Percentiles rank a stretch among this genome's conserved stretches.
Conservation (phyloP, 1,284 basidiomycete species). For the Rhodotorula sp. region DNA sequence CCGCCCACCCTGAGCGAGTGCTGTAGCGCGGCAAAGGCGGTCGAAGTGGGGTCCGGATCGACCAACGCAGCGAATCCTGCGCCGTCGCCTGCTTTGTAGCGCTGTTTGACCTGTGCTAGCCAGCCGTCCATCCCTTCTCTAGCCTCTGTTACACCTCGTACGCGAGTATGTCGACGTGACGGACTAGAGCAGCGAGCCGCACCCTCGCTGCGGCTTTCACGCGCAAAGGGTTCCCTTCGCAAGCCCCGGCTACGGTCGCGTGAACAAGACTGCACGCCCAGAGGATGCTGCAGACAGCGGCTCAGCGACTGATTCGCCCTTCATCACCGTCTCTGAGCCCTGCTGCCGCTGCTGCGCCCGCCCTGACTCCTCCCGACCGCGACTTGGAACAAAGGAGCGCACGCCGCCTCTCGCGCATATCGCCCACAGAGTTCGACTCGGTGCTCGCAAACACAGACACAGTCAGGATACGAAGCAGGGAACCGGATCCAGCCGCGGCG, state of each 20-base stretch:
- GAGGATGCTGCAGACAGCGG: slow-evolving; percentile 2
- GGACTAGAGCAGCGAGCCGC: background rate
- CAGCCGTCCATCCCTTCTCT: slow-evolving; percentile 11
- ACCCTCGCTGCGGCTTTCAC: background rate
- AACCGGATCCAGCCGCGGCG: background rate
- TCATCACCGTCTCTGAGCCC: background rate
- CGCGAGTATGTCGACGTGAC: no score
- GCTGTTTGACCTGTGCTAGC: background rate
- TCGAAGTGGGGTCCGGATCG: slow-evolving; percentile 7
- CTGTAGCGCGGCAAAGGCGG: slow-evolving; percentile 1
- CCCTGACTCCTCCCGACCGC: background rate
- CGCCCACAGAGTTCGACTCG: slow-evolving; percentile 33
- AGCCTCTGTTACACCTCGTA: background rate
- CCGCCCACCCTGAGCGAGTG: slow-evolving; percentile 15
- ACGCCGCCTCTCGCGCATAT: slow-evolving; percentile 29
- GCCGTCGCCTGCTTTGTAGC: slow-evolving; percentile 1
- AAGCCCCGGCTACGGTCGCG: background rate
- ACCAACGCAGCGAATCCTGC: slow-evolving; percentile 1
- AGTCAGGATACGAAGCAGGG: slow-evolving; percentile 1
- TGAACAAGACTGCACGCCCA: no score
- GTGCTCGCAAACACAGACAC: slow-evolving; percentile 22
- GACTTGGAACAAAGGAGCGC: background rate
- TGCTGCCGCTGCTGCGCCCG: background rate
- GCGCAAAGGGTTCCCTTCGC: background rate
- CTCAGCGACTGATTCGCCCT: background rate